Evolutionary conservation across 2,329 filamentous ascomycete genomes (phyloP).

Genomic region (Hymenoscyphus fraxineus): DNA sequence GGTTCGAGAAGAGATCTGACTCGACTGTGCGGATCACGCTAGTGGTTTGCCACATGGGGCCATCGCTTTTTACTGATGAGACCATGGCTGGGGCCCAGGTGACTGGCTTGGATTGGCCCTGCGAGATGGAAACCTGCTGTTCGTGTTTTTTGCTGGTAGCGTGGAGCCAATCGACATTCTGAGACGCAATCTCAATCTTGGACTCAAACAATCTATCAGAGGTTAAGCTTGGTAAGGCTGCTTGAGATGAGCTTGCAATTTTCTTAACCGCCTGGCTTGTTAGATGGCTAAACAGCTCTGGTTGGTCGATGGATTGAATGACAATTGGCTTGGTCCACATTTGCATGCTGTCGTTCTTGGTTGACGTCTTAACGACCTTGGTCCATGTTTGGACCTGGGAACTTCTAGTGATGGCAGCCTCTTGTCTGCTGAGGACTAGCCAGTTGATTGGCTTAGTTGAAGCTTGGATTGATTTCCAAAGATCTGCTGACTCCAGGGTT

Average conservation of each 20-base stretch:
- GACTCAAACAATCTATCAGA: conserved; percentile 21
- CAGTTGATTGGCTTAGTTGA: neutral
- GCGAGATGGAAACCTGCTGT: neutral
- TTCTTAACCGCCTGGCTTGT: conserved; percentile 9
- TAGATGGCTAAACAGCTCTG: neutral
- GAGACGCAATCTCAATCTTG: neutral
- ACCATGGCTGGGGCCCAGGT: conserved; percentile 12
- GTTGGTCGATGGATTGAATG: neutral
- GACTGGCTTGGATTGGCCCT: neutral
- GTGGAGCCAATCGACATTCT: conserved; percentile 17
- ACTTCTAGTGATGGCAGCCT: neutral
- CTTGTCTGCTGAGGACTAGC: neutral
- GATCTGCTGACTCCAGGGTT: conserved; percentile 11
- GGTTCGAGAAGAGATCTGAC: conserved; percentile 17
- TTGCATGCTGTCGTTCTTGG: neutral
- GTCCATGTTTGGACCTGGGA: neutral
- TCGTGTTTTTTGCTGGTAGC: conserved; percentile 9
- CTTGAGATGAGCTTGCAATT: conserved; percentile 2
- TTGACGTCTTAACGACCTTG: neutral
- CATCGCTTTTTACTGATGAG: conserved; percentile 2
- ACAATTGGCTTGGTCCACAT: neutral
- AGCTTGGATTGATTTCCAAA: conserved; percentile 15
- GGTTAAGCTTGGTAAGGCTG: conserved; percentile 14
- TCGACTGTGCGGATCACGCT: neutral
- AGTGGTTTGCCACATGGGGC: conserved; percentile 20